Percentiles rank a stretch among this genome's conserved stretches.
Conservation (phyloP, 2,329 filamentous ascomycete genomes). For the Macrophomina tecta region DNA sequence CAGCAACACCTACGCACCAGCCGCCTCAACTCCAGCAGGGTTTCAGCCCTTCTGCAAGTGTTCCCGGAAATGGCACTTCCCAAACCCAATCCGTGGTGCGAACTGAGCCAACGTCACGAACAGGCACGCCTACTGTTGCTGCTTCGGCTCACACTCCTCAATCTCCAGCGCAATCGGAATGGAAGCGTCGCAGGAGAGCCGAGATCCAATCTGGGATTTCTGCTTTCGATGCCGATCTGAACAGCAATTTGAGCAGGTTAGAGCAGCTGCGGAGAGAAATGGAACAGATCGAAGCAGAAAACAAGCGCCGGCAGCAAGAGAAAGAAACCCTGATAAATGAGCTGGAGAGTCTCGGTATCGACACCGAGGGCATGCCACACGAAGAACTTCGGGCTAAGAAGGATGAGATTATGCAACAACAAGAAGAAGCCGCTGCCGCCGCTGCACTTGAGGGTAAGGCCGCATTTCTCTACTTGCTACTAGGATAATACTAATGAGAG, state of each 20-base stretch:
- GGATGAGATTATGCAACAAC: constrained; percentile 43
- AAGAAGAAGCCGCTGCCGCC: constrained; percentile 20
- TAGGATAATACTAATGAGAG: background rate
- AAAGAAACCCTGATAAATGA: constrained; percentile 54
- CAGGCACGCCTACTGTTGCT: background rate
- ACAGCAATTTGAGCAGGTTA: constrained; percentile 45
- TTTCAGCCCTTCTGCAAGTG: background rate
- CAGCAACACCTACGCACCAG: constrained; percentile 16
- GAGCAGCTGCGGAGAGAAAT: constrained; percentile 53
- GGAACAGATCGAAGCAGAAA: constrained; percentile 46
- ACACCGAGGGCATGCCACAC: constrained; percentile 54
- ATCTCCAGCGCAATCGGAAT: constrained; percentile 32
- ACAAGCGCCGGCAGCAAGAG: constrained; percentile 48
- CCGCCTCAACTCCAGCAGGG: constrained; percentile 7
- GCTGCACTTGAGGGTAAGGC: constrained; percentile 1
- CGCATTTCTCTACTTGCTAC: background rate
- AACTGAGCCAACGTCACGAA: background rate
- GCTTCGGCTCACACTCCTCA: background rate
- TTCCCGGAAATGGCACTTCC: background rate
- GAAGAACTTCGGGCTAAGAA: constrained; percentile 52
- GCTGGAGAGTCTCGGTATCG: constrained; percentile 54
- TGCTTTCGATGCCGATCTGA: constrained; percentile 53
- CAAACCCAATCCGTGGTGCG: background rate
- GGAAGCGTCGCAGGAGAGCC: constrained; percentile 51
- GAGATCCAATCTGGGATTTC: constrained; percentile 58